A percentile compares a stretch with the other conserved stretches of the same genome.
Evolutionary conservation across 257 asterid genomes (phyloP).

Genomic region (Solanum tarapatanum): DNA sequence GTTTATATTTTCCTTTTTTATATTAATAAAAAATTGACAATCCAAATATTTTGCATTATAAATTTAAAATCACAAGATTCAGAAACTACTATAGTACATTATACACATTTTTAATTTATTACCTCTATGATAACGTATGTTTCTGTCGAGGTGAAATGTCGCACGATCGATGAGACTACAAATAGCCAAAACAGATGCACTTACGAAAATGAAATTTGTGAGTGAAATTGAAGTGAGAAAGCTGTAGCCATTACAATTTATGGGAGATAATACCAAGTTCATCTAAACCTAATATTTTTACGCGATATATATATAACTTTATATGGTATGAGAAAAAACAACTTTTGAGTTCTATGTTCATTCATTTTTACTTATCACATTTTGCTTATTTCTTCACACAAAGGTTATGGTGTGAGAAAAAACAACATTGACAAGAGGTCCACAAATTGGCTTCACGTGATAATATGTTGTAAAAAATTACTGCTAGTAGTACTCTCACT

Average conservation of each 20-base stretch:
- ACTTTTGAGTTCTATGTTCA: not conserved
- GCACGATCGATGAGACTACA: no score
- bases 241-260: not conserved
- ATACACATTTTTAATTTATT: not conserved
- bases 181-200: no score
- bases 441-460: conserved; percentile 8
- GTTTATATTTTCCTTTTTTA: no score
- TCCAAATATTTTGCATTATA: not conserved
- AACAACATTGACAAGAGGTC: conserved; percentile 28
- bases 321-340: rapidly evolving
- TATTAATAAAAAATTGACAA: not conserved
- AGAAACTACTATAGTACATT: not conserved
- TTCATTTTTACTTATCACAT: not conserved
- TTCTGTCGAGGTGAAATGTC: no score
- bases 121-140: no score
- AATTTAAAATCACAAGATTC: not conserved
- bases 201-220: not conserved
- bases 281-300: not conserved
- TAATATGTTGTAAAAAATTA: not conserved
- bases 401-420: conserved; percentile 26
- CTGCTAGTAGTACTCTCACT: not conserved
- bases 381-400: not conserved
- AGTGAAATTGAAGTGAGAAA: no score
- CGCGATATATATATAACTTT: no score
- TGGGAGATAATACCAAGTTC: no score